Evolutionary conservation across 225 moss, liverwort and hornwort species (phyloP).

Genomic region (Marchantia polymorpha): DNA sequence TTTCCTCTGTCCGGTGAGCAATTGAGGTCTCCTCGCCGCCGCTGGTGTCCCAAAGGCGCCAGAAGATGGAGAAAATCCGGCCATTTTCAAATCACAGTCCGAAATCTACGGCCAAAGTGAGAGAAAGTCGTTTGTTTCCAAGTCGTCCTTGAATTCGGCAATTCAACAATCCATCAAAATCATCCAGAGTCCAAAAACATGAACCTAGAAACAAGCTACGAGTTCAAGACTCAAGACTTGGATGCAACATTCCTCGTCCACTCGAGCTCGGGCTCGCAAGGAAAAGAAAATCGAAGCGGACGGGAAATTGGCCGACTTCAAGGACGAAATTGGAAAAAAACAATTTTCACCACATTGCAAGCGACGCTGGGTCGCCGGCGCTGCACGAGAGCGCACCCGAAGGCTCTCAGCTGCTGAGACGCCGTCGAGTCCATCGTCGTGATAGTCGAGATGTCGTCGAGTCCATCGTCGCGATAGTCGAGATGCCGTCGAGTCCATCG

Average conservation of each 20-base stretch:
- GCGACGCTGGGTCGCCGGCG: background rate
- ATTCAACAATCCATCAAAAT: no score
- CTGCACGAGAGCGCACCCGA: background rate
- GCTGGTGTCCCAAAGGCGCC: background rate
- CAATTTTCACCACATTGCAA: background rate
- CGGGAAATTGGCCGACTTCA: background rate
- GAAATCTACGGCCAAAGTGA: background rate
- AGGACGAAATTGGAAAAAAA: background rate
- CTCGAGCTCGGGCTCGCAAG: no score
- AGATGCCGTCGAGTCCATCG: no score
- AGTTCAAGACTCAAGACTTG: no score
- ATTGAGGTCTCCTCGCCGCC: background rate
- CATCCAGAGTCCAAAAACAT: no score
- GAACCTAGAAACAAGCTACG: no score
- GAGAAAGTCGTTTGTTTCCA: background rate
- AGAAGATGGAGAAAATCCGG: background rate
- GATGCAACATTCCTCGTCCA: no score
- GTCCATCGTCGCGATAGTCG: no score
- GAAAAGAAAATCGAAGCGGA: background rate
- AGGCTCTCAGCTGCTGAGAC: background rate
- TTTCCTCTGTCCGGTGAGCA: background rate
- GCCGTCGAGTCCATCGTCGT: slow-evolving; percentile 6
- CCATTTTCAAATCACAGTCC: background rate
- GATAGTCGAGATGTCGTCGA: no score
- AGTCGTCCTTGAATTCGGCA: no score